Evolutionary conservation across 2,329 filamentous ascomycete species (phyloP).

Genomic region (Parafenestella ontariensis): DNA sequence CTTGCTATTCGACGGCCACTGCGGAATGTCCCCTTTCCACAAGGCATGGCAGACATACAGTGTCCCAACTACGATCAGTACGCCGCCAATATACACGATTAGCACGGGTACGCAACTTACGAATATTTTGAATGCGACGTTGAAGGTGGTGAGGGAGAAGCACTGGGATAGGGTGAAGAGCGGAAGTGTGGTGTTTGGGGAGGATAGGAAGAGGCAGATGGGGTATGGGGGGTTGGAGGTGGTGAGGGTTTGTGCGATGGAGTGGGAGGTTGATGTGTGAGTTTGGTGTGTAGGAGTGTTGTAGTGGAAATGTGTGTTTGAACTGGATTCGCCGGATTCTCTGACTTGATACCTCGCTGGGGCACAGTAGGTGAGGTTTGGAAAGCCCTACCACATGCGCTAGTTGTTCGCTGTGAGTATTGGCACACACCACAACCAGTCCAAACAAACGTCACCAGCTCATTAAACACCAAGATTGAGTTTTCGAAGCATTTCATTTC

Average conservation of each 20-base stretch:
- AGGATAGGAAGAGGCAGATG: too few species aligned
- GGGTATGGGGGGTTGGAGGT: too few species aligned
- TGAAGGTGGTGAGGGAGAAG: neutral
- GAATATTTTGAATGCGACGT: neutral
- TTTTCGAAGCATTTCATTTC: conserved; percentile 30
- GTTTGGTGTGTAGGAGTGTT: neutral
- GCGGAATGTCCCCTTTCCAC: too few species aligned
- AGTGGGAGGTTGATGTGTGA: neutral
- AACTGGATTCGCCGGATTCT: neutral
- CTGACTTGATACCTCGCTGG: neutral
- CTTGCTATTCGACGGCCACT: too few species aligned
- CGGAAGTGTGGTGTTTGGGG: neutral
- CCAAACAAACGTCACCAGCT: neutral
- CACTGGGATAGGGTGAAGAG: neutral
- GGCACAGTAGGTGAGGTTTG: neutral
- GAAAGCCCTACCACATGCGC: neutral
- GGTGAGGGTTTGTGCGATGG: neutral
- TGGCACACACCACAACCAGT: neutral
- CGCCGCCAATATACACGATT: neutral
- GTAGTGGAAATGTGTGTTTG: too few species aligned
- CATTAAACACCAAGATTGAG: neutral
- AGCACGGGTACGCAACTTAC: neutral
- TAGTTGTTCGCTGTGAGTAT: neutral
- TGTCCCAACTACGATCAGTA: neutral
- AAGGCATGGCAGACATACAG: neutral